Conservation (phyloP, 1,284 basidiomycete genomes). For the Mycena sp. region DNA sequence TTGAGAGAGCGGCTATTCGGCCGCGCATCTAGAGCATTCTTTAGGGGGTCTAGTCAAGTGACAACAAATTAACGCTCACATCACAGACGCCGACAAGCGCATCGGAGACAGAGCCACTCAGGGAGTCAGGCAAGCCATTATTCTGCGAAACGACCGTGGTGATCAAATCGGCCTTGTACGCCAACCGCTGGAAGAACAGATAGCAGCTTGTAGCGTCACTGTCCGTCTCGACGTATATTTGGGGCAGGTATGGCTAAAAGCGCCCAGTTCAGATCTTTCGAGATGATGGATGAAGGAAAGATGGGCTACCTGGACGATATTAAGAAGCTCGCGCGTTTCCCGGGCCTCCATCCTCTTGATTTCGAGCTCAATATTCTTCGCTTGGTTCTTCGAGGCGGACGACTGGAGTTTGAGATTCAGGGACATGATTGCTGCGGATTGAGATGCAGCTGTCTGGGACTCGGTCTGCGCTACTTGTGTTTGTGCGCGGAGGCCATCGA, state of each 20-base stretch:
- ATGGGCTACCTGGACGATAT: slow-evolving; percentile 66
- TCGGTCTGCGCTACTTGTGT: slow-evolving; percentile 87
- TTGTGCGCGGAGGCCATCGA: slow-evolving; percentile 82
- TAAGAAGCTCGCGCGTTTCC: slow-evolving; percentile 82
- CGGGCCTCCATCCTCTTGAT: slow-evolving; percentile 84
- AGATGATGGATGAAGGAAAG: not conserved
- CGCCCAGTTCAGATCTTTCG: not conserved
- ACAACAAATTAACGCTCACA: slow-evolving; percentile 51
- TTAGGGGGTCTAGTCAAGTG: not conserved
- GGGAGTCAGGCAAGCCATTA: slow-evolving; percentile 84
- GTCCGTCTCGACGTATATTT: slow-evolving; percentile 87
- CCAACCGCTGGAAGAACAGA: slow-evolving; percentile 90
- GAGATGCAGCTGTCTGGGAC: slow-evolving; percentile 77
- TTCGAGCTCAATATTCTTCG: slow-evolving; percentile 88
- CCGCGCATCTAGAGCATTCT: slow-evolving; percentile 71
- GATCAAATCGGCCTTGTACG: slow-evolving; percentile 87
- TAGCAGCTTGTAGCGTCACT: slow-evolving; percentile 88
- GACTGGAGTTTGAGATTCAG: slow-evolving; percentile 93
- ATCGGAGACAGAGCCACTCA: slow-evolving; percentile 84
- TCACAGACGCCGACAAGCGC: slow-evolving; percentile 90
- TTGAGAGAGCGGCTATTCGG: slow-evolving; percentile 81
- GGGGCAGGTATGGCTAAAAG: slow-evolving; percentile 82
- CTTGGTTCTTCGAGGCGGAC: slow-evolving; percentile 88
- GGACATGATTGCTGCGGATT: slow-evolving; percentile 88
- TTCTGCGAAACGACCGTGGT: slow-evolving; percentile 82